These are phyloP conservation scores for Camillea tinctor DNA, from an alignment of 2,329 filamentous ascomycete genomes.

Conservation along the genomic window DNA sequence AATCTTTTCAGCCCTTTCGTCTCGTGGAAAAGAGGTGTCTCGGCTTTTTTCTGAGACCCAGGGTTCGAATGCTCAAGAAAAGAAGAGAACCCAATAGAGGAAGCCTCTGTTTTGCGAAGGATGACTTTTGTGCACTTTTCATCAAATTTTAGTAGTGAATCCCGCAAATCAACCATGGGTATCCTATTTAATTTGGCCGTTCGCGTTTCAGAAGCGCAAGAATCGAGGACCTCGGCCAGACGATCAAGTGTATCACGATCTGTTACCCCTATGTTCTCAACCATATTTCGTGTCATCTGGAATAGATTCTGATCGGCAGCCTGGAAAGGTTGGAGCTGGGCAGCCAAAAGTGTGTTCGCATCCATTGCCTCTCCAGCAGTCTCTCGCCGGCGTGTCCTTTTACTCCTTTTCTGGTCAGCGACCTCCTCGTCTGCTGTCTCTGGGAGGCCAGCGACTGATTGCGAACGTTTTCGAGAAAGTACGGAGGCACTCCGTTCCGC, in stretches of 20 bases:
- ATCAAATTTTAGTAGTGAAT: conserved; percentile 48
- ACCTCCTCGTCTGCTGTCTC: conserved; percentile 58
- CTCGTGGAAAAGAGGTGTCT: conserved; percentile 51
- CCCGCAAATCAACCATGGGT: conserved; percentile 49
- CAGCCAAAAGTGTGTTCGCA: conserved; percentile 50
- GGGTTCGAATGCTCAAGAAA: conserved; percentile 64
- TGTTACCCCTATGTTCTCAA: conserved; percentile 54
- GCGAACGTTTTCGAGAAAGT: conserved; percentile 58
- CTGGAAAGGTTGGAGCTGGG: conserved; percentile 56
- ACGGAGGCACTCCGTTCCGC: conserved; percentile 38
- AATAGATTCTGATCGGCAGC: conserved; percentile 57
- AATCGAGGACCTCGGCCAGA: conserved; percentile 51
- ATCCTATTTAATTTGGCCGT: conserved; percentile 46
- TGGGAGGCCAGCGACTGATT: conserved; percentile 58
- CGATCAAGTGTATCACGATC: conserved; percentile 46
- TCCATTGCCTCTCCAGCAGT: conserved; percentile 55
- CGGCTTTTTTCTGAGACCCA: conserved; percentile 48
- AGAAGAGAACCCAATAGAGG: conserved; percentile 54
- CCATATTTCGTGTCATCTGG: conserved; percentile 52
- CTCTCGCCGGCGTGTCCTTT: conserved; percentile 62
- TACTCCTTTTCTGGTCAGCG: conserved; percentile 60
- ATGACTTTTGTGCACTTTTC: conserved; percentile 54
- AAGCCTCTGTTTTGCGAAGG: conserved; percentile 51
- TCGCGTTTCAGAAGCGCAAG: conserved; percentile 51
- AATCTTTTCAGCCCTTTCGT: conserved; percentile 52